These are phyloP conservation scores for Tylopilus vinaceipallidus DNA, from an alignment of 768 basidiomycete genomes.

Conservation along the genomic window DNA sequence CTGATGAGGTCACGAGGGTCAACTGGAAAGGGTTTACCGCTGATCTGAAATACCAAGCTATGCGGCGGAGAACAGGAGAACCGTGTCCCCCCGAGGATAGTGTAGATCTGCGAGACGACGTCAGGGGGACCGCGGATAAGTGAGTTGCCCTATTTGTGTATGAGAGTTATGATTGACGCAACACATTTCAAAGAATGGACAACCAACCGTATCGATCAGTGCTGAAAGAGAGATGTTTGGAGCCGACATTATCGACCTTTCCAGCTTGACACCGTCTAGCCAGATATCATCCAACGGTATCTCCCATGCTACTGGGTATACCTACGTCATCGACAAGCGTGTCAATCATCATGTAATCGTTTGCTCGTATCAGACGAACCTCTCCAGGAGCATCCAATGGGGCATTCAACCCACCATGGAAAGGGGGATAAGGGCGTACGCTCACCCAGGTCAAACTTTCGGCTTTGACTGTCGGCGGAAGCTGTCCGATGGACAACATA, in stretches of 20 bases:
- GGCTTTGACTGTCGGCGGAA: constrained; percentile 49
- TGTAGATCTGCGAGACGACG: constrained; percentile 49
- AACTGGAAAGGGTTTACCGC: constrained; percentile 65
- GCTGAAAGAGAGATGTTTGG: constrained; percentile 56
- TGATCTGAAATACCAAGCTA: constrained; percentile 64
- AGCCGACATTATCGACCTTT: constrained; percentile 50
- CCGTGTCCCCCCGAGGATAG: constrained; percentile 40
- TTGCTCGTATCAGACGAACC: constrained; percentile 36
- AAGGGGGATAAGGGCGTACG: constrained; percentile 51
- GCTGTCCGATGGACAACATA: constrained; percentile 60
- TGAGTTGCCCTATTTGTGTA: constrained; percentile 59
- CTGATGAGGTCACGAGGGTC: constrained; percentile 71
- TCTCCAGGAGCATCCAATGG: constrained; percentile 59
- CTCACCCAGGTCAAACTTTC: constrained; percentile 63
- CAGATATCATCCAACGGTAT: constrained; percentile 68
- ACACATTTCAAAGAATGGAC: background rate
- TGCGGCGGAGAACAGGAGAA: constrained; percentile 64
- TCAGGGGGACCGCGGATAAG: constrained; percentile 74
- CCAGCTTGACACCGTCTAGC: constrained; percentile 62
- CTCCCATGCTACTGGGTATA: constrained; percentile 71
- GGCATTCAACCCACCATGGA: constrained; percentile 52
- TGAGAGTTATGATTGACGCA: background rate
- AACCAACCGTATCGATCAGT: constrained; percentile 64
- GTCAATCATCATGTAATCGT: constrained; percentile 3
- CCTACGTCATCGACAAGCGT: constrained; percentile 29